Percentiles rank a stretch among this genome's conserved stretches.
phyloP scores from a whole-genome alignment of 2,329 filamentous ascomycete species.

The Colletotrichum sp. region DNA sequence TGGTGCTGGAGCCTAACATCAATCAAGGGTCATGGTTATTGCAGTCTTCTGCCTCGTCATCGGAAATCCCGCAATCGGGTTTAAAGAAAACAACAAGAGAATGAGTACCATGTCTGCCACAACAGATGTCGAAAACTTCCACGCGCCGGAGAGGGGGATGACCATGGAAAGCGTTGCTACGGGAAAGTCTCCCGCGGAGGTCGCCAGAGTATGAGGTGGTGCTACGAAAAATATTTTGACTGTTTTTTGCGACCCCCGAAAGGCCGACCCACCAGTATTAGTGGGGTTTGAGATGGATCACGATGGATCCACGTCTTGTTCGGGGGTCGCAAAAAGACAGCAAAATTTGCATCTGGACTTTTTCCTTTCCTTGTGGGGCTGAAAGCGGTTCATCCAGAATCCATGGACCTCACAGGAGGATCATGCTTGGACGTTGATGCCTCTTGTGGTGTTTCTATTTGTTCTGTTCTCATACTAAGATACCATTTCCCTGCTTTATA shows the following conservation, averaged over 20 bases:
- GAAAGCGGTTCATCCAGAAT: background rate
- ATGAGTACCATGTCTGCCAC: background rate
- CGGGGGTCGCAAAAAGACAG: background rate
- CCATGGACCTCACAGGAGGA: background rate
- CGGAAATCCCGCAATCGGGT: constrained; percentile 6
- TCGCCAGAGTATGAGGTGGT: background rate
- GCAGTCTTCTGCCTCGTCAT: constrained; percentile 11
- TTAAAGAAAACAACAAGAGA: background rate
- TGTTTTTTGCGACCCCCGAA: background rate
- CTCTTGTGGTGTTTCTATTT: background rate
- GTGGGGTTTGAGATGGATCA: background rate
- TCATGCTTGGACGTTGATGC: background rate
- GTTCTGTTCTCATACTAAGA: background rate
- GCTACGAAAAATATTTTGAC: background rate
- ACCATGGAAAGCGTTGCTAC: background rate
- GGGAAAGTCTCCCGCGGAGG: background rate
- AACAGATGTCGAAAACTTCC: background rate
- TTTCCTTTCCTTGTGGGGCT: background rate
- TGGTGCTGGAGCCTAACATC: background rate
- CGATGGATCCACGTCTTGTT: background rate
- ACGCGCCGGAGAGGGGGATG: background rate
- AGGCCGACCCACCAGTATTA: background rate
- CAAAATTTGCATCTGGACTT: background rate
- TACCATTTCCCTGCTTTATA: background rate
- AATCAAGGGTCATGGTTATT: background rate